Conservation (phyloP, 1,284 basidiomycete genomes). For the Austroboletus niveus region DNA sequence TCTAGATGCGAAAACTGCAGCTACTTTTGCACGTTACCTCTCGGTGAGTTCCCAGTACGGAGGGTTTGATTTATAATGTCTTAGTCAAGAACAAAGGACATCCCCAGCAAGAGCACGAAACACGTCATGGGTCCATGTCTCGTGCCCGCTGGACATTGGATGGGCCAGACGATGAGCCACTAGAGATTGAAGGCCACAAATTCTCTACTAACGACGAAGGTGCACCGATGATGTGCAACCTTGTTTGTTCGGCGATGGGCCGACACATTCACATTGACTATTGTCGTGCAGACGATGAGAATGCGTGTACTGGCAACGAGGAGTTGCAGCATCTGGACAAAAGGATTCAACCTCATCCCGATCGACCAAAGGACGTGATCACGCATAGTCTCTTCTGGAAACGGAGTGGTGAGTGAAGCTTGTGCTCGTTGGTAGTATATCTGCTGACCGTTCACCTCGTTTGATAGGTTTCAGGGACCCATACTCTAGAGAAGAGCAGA, state of each 20-base stretch:
- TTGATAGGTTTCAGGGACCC: constrained; percentile 44
- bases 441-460: neutral
- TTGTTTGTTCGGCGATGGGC: constrained; percentile 54
- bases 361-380: constrained; percentile 50
- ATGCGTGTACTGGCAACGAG: constrained; percentile 37
- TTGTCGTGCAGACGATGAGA: constrained; percentile 43
- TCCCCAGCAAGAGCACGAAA: constrained; percentile 58
- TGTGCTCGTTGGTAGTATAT: neutral
- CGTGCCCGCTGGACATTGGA: constrained; percentile 55
- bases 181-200: constrained; percentile 55
- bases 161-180: constrained; percentile 40
- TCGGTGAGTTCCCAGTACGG: constrained; percentile 38
- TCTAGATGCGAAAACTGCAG: constrained; percentile 52
- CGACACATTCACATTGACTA: constrained; percentile 57
- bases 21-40: constrained; percentile 58
- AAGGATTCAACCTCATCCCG: constrained; percentile 45
- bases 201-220: constrained; percentile 59
- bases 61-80: neutral
- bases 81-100: constrained; percentile 42
- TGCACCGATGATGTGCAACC: constrained; percentile 62
- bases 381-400: constrained; percentile 58
- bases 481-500: constrained; percentile 53
- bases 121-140: constrained; percentile 63
- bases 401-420: constrained; percentile 41
- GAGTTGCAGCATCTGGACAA: constrained; percentile 47